Percentiles rank a stretch among this genome's conserved stretches.
phyloP scores from a whole-genome alignment of 306 rosid genomes.

The Urtica urens region DNA sequence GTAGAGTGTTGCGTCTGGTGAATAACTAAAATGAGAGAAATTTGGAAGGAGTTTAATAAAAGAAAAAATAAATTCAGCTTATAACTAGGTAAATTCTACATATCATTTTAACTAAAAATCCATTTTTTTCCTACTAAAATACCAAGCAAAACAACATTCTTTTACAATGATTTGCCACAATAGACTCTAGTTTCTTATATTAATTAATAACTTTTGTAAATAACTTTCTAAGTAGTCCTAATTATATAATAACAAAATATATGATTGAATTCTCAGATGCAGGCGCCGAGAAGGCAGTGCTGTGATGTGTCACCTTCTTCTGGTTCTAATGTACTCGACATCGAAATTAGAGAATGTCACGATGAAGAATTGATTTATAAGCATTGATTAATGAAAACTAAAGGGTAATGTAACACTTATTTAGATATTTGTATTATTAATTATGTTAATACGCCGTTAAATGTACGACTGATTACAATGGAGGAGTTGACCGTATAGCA shows the following conservation, averaged over 20 bases:
- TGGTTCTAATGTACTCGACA: conserved; percentile 28
- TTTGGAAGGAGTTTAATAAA: no score
- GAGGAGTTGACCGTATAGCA: no score
- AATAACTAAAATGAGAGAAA: no score
- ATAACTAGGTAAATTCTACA: neutral
- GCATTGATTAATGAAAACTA: conserved; percentile 18
- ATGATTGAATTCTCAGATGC: conserved; percentile 47
- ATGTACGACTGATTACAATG: no score
- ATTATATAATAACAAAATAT: conserved; percentile 2
- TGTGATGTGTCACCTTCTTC: conserved; percentile 51
- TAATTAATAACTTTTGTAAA: neutral
- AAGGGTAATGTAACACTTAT: neutral
- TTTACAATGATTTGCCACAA: no score
- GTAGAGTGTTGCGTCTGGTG: no score
- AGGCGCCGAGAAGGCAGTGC: conserved; percentile 86
- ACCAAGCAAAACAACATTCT: no score
- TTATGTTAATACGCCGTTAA: neutral
- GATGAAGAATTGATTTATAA: conserved; percentile 49
- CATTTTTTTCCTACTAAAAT: no score
- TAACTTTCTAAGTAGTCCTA: neutral
- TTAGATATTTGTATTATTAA: neutral
- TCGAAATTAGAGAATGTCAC: conserved; percentile 65
- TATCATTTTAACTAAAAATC: neutral
- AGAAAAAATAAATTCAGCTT: neutral
- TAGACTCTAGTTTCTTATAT: no score